Evolutionary conservation across 805 yeast species (phyloP), one percentile per base, ranked within the genome.

Genomic region (Suhomyces tanzawaensis): DNA sequence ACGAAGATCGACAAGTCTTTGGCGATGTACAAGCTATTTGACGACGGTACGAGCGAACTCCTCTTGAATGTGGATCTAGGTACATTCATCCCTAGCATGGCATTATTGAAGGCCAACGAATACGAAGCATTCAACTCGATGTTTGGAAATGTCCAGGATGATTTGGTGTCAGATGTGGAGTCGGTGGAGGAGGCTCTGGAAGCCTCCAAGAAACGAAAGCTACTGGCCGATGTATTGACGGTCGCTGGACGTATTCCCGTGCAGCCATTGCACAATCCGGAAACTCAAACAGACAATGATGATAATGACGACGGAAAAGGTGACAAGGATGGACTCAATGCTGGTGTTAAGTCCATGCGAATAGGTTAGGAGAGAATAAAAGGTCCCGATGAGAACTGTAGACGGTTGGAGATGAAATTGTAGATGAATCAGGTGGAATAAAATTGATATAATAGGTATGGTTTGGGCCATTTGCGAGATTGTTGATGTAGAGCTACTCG

Each of bases 21-120:
- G n/a, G 42, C 53, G 8, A 46, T 59, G 8, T 55, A 57, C 37
- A 48, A 48, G 32, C 45, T 60, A 6, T 42, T 19, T 29, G 60
- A 55, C 29, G 47, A 53, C 34, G 45, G 45, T 17, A 32, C 45
- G 1, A 31, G 29, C 19, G 52, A 48, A 12, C 33, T 51, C 32
- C 32, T 49, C 21, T 25, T 55, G 24, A 43, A 49, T 19, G 31
- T 48, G 13, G 40, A 37, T 11, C 34, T 50, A 19, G 49, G 46
- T 26, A 43, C 52, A 7, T 22, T 40, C 3, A 36, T 49, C 3
- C 53, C 52, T 7, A 37, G 40, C 35, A 17, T 47, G 11, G 18
- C 40, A 9, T 23, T 44, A 15, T 34, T 38, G 25, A 36, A 39
- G 14, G 18, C 27, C 12, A 32, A 41, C 22, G 41, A 29, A 18